Conservation (phyloP, 163 green algal genomes). For the Chlorella variabilis region DNA sequence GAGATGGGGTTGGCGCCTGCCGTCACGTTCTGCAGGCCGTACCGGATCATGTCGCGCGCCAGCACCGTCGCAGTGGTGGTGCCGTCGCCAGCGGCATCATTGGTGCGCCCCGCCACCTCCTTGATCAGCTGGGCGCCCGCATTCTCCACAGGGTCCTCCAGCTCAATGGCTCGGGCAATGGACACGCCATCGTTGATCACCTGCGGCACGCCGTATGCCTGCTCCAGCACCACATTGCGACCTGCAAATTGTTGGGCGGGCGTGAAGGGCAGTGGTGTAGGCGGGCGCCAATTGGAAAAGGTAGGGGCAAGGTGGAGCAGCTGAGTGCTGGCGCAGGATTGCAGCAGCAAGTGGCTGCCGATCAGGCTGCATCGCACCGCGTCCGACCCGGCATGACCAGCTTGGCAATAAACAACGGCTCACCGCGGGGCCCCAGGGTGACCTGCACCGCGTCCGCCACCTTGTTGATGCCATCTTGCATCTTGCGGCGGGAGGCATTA, state of each 20-base stretch:
- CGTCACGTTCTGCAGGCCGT: constrained; percentile 90
- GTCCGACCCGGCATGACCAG: too few relatives aligned
- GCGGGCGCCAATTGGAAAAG: background rate
- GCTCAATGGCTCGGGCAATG: constrained; percentile 98
- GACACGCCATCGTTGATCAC: constrained; percentile 99
- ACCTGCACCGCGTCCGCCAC: constrained; percentile 96
- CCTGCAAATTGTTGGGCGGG: constrained; percentile 66
- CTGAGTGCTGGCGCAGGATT: too few relatives aligned
- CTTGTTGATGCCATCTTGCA: constrained; percentile 99
- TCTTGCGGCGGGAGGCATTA: constrained; percentile 82
- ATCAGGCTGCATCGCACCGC: too few relatives aligned
- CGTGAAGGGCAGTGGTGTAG: background rate
- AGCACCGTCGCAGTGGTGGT: constrained; percentile 98
- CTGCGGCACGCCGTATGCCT: constrained; percentile 93
- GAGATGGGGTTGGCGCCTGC: constrained; percentile 95
- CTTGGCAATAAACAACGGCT: too few relatives aligned
- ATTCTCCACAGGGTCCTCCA: constrained; percentile 97
- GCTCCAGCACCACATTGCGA: constrained; percentile 98
- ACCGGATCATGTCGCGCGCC: constrained; percentile 97
- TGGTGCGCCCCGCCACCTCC: constrained; percentile 98
- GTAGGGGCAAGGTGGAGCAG: too few relatives aligned
- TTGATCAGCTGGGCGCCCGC: constrained; percentile 99
- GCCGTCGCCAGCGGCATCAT: constrained; percentile 97
- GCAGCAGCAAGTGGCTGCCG: too few relatives aligned
- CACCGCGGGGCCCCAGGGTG: constrained; percentile 95